Conservation (phyloP, 1,284 basidiomycete species). For the Crucibulum cyathiforme region DNA sequence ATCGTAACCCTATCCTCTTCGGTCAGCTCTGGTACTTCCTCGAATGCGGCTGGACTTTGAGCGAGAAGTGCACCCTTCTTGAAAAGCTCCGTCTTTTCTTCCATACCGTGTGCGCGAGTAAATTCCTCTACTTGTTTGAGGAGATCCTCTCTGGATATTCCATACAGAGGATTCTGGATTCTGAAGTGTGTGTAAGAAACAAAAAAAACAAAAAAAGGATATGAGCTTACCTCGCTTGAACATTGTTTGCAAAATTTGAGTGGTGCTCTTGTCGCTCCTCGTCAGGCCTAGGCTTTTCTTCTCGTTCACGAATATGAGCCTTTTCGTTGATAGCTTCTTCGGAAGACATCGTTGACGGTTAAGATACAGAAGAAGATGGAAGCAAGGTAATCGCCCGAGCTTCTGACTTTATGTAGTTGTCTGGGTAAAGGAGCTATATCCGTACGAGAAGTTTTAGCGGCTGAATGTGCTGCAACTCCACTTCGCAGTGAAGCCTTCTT, state of each 20-base stretch:
- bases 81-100: constrained; percentile 52
- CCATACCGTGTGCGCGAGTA: constrained; percentile 50
- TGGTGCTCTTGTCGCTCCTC: constrained; percentile 15
- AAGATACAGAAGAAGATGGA: not conserved
- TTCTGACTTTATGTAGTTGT: not conserved
- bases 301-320: not conserved
- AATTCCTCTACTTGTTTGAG: constrained; percentile 53
- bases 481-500: too few species aligned
- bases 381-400: not conserved
- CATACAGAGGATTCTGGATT: constrained; percentile 62
- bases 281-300: not conserved
- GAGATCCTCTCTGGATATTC: constrained; percentile 50
- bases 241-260: constrained; percentile 43
- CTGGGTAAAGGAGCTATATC: not conserved
- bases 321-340: constrained; percentile 10
- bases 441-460: too few species aligned
- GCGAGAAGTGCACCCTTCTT: constrained; percentile 66
- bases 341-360: constrained; percentile 9
- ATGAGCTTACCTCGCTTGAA: constrained; percentile 44
- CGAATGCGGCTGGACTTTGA: constrained; percentile 58
- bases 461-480: too few species aligned
- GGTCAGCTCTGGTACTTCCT: constrained; percentile 54
- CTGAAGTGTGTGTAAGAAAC: constrained; percentile 27
- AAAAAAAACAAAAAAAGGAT: constrained; percentile 6
- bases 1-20: constrained; percentile 56